Percentiles rank a stretch among this genome's conserved stretches.
phyloP scores from a whole-genome alignment of 768 basidiomycete genomes.

The Phylloporus sp. region DNA sequence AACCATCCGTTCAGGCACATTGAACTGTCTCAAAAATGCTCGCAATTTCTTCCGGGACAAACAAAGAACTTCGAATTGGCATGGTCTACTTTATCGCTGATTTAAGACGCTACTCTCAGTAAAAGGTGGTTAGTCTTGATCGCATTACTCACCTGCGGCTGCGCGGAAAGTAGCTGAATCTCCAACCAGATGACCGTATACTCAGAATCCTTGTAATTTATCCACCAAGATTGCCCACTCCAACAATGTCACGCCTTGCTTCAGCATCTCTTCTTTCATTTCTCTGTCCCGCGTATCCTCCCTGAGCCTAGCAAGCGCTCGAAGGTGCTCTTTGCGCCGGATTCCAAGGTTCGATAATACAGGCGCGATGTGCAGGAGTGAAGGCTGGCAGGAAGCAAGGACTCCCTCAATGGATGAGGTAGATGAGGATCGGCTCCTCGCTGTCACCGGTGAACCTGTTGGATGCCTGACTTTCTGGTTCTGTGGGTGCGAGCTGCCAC shows the following conservation, averaged over 20 bases:
- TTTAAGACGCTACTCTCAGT: background rate
- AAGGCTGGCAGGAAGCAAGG: slow-evolving; percentile 60
- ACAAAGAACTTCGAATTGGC: background rate
- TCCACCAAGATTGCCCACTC: slow-evolving; percentile 81
- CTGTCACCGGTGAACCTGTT: slow-evolving; percentile 7
- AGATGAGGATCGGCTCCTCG: slow-evolving; percentile 33
- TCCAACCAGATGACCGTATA: background rate
- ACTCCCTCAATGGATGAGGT: slow-evolving; percentile 46
- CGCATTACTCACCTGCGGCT: slow-evolving; percentile 3
- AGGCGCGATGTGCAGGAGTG: slow-evolving; percentile 59
- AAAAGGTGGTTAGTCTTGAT: background rate
- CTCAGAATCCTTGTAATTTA: slow-evolving; percentile 43
- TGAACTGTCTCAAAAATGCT: background rate
- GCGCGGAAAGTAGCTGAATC: background rate
- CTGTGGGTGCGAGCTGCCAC: slow-evolving; percentile 20
- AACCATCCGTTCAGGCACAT: background rate
- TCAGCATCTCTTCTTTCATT: slow-evolving; percentile 66
- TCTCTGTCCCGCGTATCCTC: slow-evolving; percentile 68
- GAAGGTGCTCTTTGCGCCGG: slow-evolving; percentile 53
- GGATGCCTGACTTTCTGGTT: slow-evolving; percentile 9
- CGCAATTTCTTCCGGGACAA: background rate
- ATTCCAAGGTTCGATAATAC: slow-evolving; percentile 58
- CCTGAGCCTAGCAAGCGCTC: slow-evolving; percentile 56
- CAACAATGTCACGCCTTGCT: slow-evolving; percentile 63
- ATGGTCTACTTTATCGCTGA: background rate